A percentile compares a stretch with the other conserved stretches of the same genome.
These are phyloP conservation scores for Waltergamsia citrina DNA, from an alignment of 2,329 filamentous ascomycete species.

Conservation along the genomic window DNA sequence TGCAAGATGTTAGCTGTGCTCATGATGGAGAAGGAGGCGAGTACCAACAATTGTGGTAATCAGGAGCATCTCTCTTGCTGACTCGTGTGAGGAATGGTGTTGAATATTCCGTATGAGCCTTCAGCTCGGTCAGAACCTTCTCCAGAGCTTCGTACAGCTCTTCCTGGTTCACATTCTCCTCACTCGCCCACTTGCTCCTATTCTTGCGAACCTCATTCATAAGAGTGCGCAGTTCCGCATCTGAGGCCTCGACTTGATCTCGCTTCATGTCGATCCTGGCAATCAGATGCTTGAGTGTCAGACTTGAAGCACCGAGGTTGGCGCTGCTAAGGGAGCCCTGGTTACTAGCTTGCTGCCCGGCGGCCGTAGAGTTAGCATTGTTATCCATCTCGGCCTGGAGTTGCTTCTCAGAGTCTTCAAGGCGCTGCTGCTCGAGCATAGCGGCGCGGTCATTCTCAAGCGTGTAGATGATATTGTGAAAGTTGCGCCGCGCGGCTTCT, in stretches of 20 bases:
- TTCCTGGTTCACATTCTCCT: slow-evolving; percentile 95
- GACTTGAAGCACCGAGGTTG: slow-evolving; percentile 88
- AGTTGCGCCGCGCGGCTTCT: slow-evolving; percentile 80
- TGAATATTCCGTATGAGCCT: slow-evolving; percentile 94
- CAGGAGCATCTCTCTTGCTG: slow-evolving; percentile 92
- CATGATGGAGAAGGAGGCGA: slow-evolving; percentile 1
- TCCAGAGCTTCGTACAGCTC: slow-evolving; percentile 95
- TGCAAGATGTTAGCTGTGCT: slow-evolving; percentile 24
- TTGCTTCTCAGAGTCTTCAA: slow-evolving; percentile 93
- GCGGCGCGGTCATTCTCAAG: slow-evolving; percentile 91
- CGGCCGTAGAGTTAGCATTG: slow-evolving; percentile 40
- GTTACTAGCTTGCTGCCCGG: slow-evolving; percentile 46
- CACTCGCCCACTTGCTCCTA: slow-evolving; percentile 96
- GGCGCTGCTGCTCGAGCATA: slow-evolving; percentile 94
- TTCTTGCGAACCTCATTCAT: slow-evolving; percentile 99
- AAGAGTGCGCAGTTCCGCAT: slow-evolving; percentile 81
- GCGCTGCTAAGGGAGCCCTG: slow-evolving; percentile 88
- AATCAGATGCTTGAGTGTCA: slow-evolving; percentile 95
- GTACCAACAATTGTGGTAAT: slow-evolving; percentile 79
- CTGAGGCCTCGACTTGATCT: slow-evolving; percentile 80
- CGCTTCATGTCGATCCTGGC: slow-evolving; percentile 90
- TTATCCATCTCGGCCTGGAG: slow-evolving; percentile 91
- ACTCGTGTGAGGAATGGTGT: slow-evolving; percentile 91
- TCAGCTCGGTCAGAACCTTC: slow-evolving; percentile 93
- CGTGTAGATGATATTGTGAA: slow-evolving; percentile 90